Evolutionary conservation across 192 early-diverging fungal genomes (phyloP), one percentile per base, ranked within the genome.

Genomic region (Linnemannia hyalina): DNA sequence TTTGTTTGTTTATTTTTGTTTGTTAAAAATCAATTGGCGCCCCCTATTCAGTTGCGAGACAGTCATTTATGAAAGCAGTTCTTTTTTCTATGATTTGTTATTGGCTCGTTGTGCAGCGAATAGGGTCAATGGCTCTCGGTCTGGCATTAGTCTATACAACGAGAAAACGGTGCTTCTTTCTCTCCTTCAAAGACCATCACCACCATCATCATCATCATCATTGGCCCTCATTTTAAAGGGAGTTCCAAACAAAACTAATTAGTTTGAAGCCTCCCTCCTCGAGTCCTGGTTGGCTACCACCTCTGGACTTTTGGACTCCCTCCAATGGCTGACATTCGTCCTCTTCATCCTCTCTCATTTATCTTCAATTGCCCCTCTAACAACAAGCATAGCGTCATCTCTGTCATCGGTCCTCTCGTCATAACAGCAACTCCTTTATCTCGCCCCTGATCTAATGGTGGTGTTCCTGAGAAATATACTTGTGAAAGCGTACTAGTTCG

Each of bases 381-480:
- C 60, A 63, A 63, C 11, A 35, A 29, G 1, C 16, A 22, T 16
- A 32, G 60, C 60, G 60, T 65, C 60, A 65, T 32, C 60, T 26
- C 60, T 65, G 60, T 65, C 60, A 65, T 65, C 60, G 4, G 60
- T 65, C 8, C 57, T 29, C 29, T 65, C 60, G 60, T 65, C 60
- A 65, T 65, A 60, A 10, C 1, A 26, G 3, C 13, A 65, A 29
- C 55, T 60, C 55, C n/a, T 8, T 65, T 11, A 32, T 15, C 11
- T 22, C 3, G 60, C 15, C 60, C 60, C 60, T 65, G 60, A 32
- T 15, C 60, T 65, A 65, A 65, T 3, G 60, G n/a, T 29, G 60
- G 60, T 65, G 60, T 65, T 65, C 60, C 29, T 65, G 60, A 65
- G 60, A 60, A 60, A 60, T 60, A 65, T 65, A 65, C 60, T 65